Conservation (phyloP, 495 filamentous ascomycete genomes). For the Neurospora sp. region DNA sequence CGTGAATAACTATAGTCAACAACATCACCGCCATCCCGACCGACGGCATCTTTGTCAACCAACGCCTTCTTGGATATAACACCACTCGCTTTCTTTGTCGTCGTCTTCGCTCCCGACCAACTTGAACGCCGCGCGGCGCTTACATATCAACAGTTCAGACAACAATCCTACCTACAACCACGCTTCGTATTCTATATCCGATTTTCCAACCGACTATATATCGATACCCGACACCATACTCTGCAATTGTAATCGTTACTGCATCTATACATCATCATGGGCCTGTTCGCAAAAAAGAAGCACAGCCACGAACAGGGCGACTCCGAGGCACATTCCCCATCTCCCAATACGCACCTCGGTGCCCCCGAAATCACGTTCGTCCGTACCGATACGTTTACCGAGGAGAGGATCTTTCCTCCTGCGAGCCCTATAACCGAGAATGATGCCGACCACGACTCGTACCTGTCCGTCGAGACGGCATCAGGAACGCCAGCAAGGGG, state of each 20-base stretch:
- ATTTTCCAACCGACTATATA: background rate
- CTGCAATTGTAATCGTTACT: background rate
- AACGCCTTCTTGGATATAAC: background rate
- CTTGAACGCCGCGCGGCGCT: background rate
- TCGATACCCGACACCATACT: background rate
- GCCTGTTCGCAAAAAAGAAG: slow-evolving; percentile 57
- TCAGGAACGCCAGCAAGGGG: slow-evolving; percentile 7
- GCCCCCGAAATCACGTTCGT: slow-evolving; percentile 74
- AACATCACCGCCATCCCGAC: background rate
- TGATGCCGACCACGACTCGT: slow-evolving; percentile 15
- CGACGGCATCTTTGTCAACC: background rate
- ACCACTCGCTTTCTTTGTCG: background rate
- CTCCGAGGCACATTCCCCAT: slow-evolving; percentile 22
- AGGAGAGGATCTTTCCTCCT: slow-evolving; percentile 67
- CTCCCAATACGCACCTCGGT: slow-evolving; percentile 19
- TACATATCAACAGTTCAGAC: background rate
- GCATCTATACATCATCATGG: background rate
- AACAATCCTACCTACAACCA: background rate
- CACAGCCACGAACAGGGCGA: slow-evolving; percentile 40
- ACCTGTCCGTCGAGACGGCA: slow-evolving; percentile 26
- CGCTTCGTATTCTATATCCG: background rate
- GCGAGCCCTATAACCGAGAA: slow-evolving; percentile 29
- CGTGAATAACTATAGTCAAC: background rate
- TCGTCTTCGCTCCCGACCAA: background rate
- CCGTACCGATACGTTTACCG: slow-evolving; percentile 68